phyloP scores from a whole-genome alignment of 163 green algal genomes.

The Volvox carteri region DNA sequence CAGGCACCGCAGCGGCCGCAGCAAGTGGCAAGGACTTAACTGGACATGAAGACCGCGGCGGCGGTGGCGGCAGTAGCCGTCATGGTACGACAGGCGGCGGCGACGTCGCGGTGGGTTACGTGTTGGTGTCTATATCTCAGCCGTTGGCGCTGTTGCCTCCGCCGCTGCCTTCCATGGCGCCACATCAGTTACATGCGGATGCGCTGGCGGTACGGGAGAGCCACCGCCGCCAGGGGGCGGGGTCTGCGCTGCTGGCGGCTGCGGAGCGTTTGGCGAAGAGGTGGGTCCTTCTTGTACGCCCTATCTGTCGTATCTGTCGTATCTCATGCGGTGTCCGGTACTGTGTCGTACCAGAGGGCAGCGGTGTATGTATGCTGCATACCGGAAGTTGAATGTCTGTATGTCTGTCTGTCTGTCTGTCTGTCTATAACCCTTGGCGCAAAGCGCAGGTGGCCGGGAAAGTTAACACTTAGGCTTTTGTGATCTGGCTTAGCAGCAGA shows the following conservation, averaged over 20 bases:
- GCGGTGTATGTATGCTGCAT: background rate
- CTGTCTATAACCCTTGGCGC: background rate
- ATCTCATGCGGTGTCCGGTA: too few species aligned
- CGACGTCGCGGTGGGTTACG: slow-evolving; percentile 27
- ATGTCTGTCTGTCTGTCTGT: background rate
- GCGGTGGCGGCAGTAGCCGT: background rate
- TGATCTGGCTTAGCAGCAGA: background rate
- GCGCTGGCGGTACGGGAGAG: slow-evolving; percentile 37
- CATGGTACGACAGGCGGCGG: background rate
- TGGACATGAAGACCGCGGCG: background rate
- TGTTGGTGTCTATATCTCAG: slow-evolving; percentile 58
- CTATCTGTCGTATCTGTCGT: background rate
- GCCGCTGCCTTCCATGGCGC: slow-evolving; percentile 36
- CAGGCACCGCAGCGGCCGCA: background rate
- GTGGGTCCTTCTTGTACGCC: background rate
- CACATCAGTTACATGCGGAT: slow-evolving; percentile 44
- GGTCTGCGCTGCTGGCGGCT: slow-evolving; percentile 34
- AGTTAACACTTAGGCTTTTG: background rate
- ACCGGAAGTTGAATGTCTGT: background rate
- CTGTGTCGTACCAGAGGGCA: background rate
- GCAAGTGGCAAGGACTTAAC: background rate
- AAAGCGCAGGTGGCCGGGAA: background rate
- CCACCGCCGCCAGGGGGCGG: slow-evolving; percentile 28
- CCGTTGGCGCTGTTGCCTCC: slow-evolving; percentile 55
- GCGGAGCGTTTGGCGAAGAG: slow-evolving; percentile 44